Conservation (phyloP, 2,329 filamentous ascomycete species). For the Botrytis galanthina region DNA sequence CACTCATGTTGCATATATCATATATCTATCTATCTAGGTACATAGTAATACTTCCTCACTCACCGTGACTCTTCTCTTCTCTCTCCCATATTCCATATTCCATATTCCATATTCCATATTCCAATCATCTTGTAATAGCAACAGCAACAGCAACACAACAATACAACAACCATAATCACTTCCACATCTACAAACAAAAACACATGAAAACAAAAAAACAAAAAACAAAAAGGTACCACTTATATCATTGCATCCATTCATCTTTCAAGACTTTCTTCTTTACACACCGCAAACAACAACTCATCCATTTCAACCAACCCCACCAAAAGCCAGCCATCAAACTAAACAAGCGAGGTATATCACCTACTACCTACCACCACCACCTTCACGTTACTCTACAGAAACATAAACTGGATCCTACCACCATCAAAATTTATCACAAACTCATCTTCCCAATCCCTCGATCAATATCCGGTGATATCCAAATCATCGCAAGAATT, state of each 20-base stretch:
- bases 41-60: background rate
- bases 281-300: constrained; percentile 21
- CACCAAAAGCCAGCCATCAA: constrained; percentile 17
- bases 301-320: constrained; percentile 13
- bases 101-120: background rate
- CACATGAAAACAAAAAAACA: background rate
- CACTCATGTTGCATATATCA: background rate
- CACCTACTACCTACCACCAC: background rate
- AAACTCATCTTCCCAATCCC: background rate
- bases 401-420: constrained; percentile 6
- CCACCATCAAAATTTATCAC: constrained; percentile 15
- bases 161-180: background rate
- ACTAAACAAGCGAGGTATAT: constrained; percentile 17
- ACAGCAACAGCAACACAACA: background rate
- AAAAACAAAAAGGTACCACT: constrained; percentile 10
- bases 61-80: background rate
- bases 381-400: background rate
- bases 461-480: background rate
- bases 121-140: background rate
- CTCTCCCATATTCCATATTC: background rate
- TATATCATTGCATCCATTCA: constrained; percentile 12
- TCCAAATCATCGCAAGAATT: background rate
- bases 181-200: background rate
- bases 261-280: background rate
- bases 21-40: background rate